Percentiles rank a stretch among this genome's conserved stretches.
Conservation (phyloP, 2,329 filamentous ascomycete species). For the Neofusicoccum umdonicola region DNA sequence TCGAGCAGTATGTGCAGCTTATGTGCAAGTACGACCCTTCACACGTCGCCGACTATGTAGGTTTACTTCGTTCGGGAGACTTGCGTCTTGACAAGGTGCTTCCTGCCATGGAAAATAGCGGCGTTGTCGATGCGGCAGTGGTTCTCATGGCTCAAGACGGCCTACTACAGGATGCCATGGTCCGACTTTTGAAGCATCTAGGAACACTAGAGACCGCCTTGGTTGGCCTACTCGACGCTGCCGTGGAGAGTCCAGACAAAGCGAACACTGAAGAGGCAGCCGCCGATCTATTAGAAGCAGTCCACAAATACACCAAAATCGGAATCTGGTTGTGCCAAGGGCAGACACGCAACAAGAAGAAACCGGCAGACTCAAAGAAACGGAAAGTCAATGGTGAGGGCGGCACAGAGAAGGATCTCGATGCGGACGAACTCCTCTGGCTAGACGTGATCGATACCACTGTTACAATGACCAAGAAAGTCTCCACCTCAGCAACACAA, state of each 20-base stretch:
- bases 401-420: slow-evolving; percentile 56
- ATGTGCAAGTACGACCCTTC: slow-evolving; percentile 83
- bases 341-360: slow-evolving; percentile 63
- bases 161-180: slow-evolving; percentile 77
- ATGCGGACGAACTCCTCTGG: slow-evolving; percentile 63
- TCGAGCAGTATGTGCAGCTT: slow-evolving; percentile 80
- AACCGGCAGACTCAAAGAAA: slow-evolving; percentile 24
- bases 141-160: slow-evolving; percentile 88
- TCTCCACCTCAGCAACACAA: slow-evolving; percentile 48
- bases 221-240: slow-evolving; percentile 67
- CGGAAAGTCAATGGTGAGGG: slow-evolving; percentile 29
- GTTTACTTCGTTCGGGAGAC: slow-evolving; percentile 71
- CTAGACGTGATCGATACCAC: slow-evolving; percentile 63
- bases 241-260: slow-evolving; percentile 55
- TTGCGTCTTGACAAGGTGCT: slow-evolving; percentile 76
- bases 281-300: slow-evolving; percentile 69
- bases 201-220: slow-evolving; percentile 76
- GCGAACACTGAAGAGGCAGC: slow-evolving; percentile 63
- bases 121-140: slow-evolving; percentile 89
- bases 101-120: slow-evolving; percentile 83
- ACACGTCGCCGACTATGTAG: slow-evolving; percentile 84
- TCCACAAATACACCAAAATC: slow-evolving; percentile 88
- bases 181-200: slow-evolving; percentile 77
- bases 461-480: slow-evolving; percentile 53
- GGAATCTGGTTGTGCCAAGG: slow-evolving; percentile 95